phyloP scores from a whole-genome alignment of 176 grass and related monocot genomes.

The Oryza longistaminata region DNA sequence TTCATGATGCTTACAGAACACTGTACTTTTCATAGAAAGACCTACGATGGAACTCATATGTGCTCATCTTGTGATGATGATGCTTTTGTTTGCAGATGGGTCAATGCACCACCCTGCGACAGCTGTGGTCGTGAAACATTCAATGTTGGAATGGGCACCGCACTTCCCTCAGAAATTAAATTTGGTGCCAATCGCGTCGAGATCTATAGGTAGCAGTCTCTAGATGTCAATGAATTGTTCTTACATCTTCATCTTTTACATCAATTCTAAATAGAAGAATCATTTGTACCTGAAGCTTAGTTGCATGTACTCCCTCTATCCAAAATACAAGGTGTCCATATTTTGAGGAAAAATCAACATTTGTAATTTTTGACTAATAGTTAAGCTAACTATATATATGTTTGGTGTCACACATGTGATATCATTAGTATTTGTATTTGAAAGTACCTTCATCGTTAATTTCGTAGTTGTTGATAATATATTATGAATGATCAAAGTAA shows the following conservation, averaged over 20 bases:
- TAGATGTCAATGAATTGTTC: constrained; percentile 10
- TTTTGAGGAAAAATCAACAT: no score
- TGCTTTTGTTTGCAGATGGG: constrained; percentile 74
- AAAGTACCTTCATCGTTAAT: no score
- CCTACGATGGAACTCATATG: constrained; percentile 5
- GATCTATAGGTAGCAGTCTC: constrained; percentile 75
- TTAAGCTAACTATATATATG: no score
- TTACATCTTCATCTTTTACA: constrained; percentile 23
- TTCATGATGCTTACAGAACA: neutral
- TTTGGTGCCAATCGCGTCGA: constrained; percentile 81
- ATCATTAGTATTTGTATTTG: no score
- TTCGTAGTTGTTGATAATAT: no score
- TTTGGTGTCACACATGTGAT: no score
- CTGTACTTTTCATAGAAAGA: constrained; percentile 1
- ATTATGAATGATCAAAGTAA: no score
- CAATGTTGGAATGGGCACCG: constrained; percentile 66
- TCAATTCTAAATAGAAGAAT: constrained; percentile 3
- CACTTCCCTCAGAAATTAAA: constrained; percentile 75
- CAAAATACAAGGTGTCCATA: no score
- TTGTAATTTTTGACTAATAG: no score
- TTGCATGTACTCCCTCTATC: neutral
- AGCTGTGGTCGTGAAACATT: constrained; percentile 72
- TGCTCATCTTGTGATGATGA: constrained; percentile 17
- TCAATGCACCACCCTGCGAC: constrained; percentile 80
- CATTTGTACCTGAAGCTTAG: constrained; percentile 26